Conservation (phyloP, 495 filamentous ascomycete genomes). For the Daldinia concentrica region DNA sequence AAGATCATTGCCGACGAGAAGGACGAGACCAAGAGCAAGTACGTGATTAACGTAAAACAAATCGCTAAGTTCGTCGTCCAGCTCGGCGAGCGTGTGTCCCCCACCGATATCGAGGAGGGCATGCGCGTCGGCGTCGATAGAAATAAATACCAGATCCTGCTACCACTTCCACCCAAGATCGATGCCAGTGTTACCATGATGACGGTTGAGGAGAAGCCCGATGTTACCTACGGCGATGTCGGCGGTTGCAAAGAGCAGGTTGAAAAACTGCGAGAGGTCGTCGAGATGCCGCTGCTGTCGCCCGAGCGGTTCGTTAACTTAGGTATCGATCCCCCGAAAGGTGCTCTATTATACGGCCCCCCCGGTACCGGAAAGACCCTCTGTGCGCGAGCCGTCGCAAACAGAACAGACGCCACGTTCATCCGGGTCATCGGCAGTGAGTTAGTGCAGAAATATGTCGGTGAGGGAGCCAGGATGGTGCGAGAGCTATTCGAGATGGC, state of each 20-base stretch:
- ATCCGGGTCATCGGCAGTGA: conserved; percentile 98
- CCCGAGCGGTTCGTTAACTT: conserved; percentile 97
- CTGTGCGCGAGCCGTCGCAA: conserved; percentile 95
- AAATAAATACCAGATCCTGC: conserved; percentile 98
- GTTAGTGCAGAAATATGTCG: conserved; percentile 98
- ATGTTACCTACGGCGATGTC: conserved; percentile 98
- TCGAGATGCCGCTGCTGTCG: conserved; percentile 96
- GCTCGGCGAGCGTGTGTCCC: conserved; percentile 94
- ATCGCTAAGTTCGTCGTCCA: conserved; percentile 99
- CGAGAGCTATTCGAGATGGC: conserved; percentile 99
- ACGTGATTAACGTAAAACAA: conserved; percentile 99
- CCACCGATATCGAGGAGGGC: conserved; percentile 98
- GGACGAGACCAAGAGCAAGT: conserved; percentile 98
- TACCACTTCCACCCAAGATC: conserved; percentile 98
- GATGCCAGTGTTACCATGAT: conserved; percentile 99
- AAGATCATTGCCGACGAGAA: conserved; percentile 99
- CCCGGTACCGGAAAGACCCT: conserved; percentile 98
- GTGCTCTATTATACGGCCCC: conserved; percentile 94
- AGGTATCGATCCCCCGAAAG: conserved; percentile 98
- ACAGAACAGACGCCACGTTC: conserved; percentile 97
- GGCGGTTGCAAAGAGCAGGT: conserved; percentile 99
- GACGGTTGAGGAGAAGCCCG: conserved; percentile 99
- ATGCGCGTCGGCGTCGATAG: conserved; percentile 98
- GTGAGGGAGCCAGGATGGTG: conserved; percentile 97
- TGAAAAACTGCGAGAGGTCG: conserved; percentile 97